Base-by-base conservation (phyloP, 2,329 filamentous ascomycete genomes). In the Celoporthe dispersa region DNA sequence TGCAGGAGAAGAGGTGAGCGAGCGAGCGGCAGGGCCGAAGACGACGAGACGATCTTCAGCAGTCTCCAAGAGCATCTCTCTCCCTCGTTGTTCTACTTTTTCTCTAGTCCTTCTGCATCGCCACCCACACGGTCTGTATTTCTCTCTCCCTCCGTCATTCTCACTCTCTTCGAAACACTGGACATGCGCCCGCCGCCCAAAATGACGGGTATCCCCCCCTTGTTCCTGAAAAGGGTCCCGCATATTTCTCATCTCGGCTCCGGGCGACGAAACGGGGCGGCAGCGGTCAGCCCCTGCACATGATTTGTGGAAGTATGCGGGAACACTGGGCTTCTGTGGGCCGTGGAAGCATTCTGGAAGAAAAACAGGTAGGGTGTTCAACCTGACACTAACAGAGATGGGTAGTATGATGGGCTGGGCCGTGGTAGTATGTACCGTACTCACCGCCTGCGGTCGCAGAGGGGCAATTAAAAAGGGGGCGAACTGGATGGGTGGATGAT, bases 241-340 rank as follows among this genome's bases (percentile, higher is more conserved):
- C 66, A 60, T 16, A 44, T 53, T 2, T n/a, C 66, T 61, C 66
- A 67, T 62, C 41, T 67, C 66, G 57, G 55, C 48, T 51, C 55
- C 66, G 37, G 39, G 33, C 48, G 57, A 33, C 33, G 19, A 60
- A n/a, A 60, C 33, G 57, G 57, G 57, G 57, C 57, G 31, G 57
- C 1, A 60, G 33, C 57, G 33, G 57, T 37, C 57, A 37, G 57
- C 31, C 33, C 22, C 33, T 33, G 19, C 19, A 37, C 57, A 9
- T 57, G 64, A 57, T 57, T 57, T 55, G 64, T 66, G 64, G 64
- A 44, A 55, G 35, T 48, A 48, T 48, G 44, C 44, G 22, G 41
- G 44, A n/a, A 48, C 22, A 57, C 6, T 55, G 51, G 51, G 51
- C 37, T 41, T 57, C 12, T 57, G 64, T 66, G 64, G 64, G 35